These are phyloP conservation scores for Pythium myriotylum DNA, from an alignment of 352 stramenopile species.

Conservation along the genomic window DNA sequence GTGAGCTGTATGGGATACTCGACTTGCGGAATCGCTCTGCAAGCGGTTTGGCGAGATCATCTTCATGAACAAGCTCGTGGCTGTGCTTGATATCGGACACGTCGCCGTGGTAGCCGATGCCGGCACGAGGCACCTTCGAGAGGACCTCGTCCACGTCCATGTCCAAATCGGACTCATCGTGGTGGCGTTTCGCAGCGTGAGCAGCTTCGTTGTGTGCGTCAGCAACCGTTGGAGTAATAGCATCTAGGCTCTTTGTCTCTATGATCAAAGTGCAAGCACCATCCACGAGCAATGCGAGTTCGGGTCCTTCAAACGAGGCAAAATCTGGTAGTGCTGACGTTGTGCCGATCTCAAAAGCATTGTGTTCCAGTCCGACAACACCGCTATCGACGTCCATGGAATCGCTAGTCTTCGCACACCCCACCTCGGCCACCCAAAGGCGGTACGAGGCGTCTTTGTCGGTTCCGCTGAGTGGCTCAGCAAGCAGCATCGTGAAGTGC, in stretches of 20 bases:
- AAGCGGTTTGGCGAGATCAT: conserved; percentile 42
- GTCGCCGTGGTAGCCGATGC: conserved; percentile 80
- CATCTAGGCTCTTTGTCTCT: conserved; percentile 18
- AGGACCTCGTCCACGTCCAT: conserved; percentile 61
- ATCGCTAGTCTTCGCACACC: conserved; percentile 15
- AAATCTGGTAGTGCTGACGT: conserved; percentile 56
- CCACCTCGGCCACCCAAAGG: conserved; percentile 47
- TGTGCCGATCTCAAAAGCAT: conserved; percentile 42
- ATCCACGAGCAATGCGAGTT: conserved; percentile 63
- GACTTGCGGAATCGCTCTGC: conserved; percentile 81
- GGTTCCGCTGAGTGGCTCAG: conserved; percentile 41
- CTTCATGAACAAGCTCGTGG: conserved; percentile 52
- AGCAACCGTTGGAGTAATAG: not conserved
- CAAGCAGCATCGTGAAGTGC: conserved; percentile 48
- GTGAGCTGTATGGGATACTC: conserved; percentile 71
- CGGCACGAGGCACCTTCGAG: conserved; percentile 66
- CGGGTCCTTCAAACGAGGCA: conserved; percentile 45
- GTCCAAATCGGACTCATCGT: conserved; percentile 55
- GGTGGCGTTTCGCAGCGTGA: conserved; percentile 43
- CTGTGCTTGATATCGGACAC: conserved; percentile 57
- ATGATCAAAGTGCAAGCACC: conserved; percentile 57
- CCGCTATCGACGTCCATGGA: conserved; percentile 43
- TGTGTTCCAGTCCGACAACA: conserved; percentile 43
- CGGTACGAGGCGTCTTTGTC: conserved; percentile 60
- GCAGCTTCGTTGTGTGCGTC: not conserved